Base-by-base conservation (phyloP, 2,329 filamentous ascomycete genomes). In the Sporothrix brunneoviolacea region DNA sequence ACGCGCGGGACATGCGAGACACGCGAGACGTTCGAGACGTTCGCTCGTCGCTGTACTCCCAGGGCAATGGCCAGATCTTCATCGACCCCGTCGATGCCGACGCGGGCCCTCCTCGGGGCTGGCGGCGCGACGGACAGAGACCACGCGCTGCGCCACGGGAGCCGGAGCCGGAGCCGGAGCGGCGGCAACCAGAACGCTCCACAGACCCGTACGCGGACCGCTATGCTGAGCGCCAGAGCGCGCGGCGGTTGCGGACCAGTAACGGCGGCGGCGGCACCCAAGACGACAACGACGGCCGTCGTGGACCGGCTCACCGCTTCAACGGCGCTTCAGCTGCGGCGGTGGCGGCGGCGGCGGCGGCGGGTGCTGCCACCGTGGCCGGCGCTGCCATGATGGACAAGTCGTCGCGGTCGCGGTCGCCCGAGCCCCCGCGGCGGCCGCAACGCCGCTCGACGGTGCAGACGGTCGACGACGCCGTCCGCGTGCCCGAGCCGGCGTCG, bases 31-130 rank as follows among this genome's bases (percentile, higher is more conserved):
- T n/a, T 15, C 35, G 24, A 8, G 27, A 33, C 9, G 2, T 37
- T 4, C 44, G 50, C 8, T 48, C 45, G 3, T 48, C 45, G 2
- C 28, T 52, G 3, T 52, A 48, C 40, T 48, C 50, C 3, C 50
- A 52, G 22, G 45, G 40, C 19, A 52, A 45, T 28, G 35, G 16
- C 10, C 46, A 24, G 8, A 27, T 48, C 15, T 21, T 36, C n/a
- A 33, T 52, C 12, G 32, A 52, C 9, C 19, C 39, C 10, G n/a
- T 32, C n/a, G 35, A 8, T 16, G 21, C 33, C 3, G 39, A 38
- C 39, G 28, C 28, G 1, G 30, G n/a, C 30, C 10, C 30, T 10
- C 24, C 27, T 4, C 40, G 39, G 6, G 24, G 16, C 16, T 18
- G 24, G 27, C 40, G 7, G 16, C 40, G 40, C 4, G 21, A 21